Percentiles rank a stretch among this genome's conserved stretches.
These are phyloP conservation scores for Solanum corneliomulleri DNA, from an alignment of 257 asterid species.

Conservation along the genomic window DNA sequence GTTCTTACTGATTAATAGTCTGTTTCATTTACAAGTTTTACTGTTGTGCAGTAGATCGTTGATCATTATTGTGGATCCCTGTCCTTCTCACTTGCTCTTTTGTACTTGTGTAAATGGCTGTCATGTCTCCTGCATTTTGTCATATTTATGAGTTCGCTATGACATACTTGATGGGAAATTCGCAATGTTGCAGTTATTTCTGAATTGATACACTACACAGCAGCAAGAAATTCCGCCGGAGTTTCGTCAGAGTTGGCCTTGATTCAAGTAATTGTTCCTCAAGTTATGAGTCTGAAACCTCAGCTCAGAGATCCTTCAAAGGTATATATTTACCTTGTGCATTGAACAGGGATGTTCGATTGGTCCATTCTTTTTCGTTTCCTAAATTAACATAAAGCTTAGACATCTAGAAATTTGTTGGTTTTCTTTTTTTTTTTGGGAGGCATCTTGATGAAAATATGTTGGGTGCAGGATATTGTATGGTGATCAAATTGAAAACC, in stretches of 20 bases:
- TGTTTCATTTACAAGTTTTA: neutral
- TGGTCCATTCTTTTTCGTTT: neutral
- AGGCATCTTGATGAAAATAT: neutral
- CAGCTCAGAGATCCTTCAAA: constrained; percentile 87
- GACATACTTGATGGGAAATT: neutral
- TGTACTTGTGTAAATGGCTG: neutral
- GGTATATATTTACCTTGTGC: constrained; percentile 39
- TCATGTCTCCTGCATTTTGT: neutral
- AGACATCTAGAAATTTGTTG: neutral
- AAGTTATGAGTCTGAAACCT: constrained; percentile 70
- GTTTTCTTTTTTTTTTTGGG: neutral
- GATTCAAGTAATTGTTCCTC: constrained; percentile 88
- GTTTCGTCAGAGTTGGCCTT: constrained; percentile 80
- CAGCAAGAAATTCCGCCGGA: constrained; percentile 55
- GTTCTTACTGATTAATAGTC: neutral
- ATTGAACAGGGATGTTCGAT: neutral
- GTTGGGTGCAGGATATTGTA: neutral
- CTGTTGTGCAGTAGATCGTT: neutral
- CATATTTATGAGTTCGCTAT: neutral
- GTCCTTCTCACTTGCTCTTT: neutral
- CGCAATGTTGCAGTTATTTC: constrained; percentile 61
- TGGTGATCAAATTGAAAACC: neutral
- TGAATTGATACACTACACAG: constrained; percentile 82
- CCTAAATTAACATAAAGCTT: neutral
- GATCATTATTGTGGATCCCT: neutral